phyloP scores from a whole-genome alignment of 306 rosid genomes.

The Trifolium fragiferum region DNA sequence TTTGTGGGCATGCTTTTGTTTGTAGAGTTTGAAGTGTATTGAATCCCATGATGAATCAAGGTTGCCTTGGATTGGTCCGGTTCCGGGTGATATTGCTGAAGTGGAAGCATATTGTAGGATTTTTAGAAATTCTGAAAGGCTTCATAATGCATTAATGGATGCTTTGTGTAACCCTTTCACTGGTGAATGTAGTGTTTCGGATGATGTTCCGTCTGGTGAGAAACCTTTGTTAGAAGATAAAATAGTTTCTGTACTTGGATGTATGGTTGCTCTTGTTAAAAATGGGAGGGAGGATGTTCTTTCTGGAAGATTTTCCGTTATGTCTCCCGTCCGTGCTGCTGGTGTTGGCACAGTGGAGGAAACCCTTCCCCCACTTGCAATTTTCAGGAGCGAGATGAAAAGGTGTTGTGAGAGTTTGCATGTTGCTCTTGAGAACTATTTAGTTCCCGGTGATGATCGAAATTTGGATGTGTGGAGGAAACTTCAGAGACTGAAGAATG shows the following conservation, averaged over 20 bases:
- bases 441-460: constrained; percentile 61
- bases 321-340: constrained; percentile 45
- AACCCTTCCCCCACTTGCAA: constrained; percentile 75
- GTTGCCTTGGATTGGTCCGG: constrained; percentile 76
- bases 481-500: constrained; percentile 90
- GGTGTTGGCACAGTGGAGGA: constrained; percentile 62
- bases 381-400: constrained; percentile 88
- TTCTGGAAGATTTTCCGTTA: constrained; percentile 70
- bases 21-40: constrained; percentile 51
- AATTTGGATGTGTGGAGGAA: constrained; percentile 85
- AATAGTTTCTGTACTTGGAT: constrained; percentile 90
- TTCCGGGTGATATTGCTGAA: constrained; percentile 98
- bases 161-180: constrained; percentile 80
- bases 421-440: constrained; percentile 80
- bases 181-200: constrained; percentile 81
- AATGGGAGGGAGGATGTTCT: constrained; percentile 78
- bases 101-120: constrained; percentile 96
- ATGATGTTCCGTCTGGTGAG: constrained; percentile 65
- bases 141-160: constrained; percentile 78
- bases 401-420: constrained; percentile 97
- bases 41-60: constrained; percentile 53
- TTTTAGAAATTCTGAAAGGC: constrained; percentile 73
- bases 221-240: constrained; percentile 80
- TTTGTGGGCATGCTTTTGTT: neutral
- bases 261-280: constrained; percentile 78